phyloP scores from a whole-genome alignment of 495 filamentous ascomycete genomes.

The Tetracladium setigerum region DNA sequence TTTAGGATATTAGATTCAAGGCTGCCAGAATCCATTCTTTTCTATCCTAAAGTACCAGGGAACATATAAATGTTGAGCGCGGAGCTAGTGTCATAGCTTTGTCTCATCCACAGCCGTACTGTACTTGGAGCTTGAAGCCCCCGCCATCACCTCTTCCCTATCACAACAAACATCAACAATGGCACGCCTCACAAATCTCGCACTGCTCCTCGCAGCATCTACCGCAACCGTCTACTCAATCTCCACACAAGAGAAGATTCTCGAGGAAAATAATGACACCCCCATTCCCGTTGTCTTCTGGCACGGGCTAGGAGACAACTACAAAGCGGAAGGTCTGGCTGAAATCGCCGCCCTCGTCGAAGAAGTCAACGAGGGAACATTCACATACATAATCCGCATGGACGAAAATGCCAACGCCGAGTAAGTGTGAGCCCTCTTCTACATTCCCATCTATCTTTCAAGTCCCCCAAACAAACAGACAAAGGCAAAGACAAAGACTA shows the following conservation, averaged over 20 bases:
- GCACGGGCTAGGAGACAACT: slow-evolving; percentile 69
- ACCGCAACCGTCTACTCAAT: slow-evolving; percentile 11
- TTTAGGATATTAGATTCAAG: no score
- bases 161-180: slow-evolving; percentile 11
- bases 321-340: slow-evolving; percentile 64
- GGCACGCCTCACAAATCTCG: slow-evolving; percentile 12
- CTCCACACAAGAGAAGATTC: slow-evolving; percentile 1
- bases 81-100: no score
- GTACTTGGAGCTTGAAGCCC: no score
- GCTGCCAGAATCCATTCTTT: no score
- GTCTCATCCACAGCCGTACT: no score
- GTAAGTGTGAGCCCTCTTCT: slow-evolving; percentile 5
- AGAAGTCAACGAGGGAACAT: slow-evolving; percentile 69
- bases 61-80: no score
- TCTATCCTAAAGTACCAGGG: no score
- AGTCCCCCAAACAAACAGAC: no score
- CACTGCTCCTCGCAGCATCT: slow-evolving; percentile 13
- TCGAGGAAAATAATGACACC: slow-evolving; percentile 34
- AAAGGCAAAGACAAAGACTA: no score
- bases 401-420: slow-evolving; percentile 58
- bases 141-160: not conserved
- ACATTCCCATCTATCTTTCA: not conserved
- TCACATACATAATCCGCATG: slow-evolving; percentile 74
- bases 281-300: slow-evolving; percentile 86
- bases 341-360: slow-evolving; percentile 60